These are phyloP conservation scores for Penicillium sp. DNA, from an alignment of 2,329 filamentous ascomycete species.

Conservation along the genomic window DNA sequence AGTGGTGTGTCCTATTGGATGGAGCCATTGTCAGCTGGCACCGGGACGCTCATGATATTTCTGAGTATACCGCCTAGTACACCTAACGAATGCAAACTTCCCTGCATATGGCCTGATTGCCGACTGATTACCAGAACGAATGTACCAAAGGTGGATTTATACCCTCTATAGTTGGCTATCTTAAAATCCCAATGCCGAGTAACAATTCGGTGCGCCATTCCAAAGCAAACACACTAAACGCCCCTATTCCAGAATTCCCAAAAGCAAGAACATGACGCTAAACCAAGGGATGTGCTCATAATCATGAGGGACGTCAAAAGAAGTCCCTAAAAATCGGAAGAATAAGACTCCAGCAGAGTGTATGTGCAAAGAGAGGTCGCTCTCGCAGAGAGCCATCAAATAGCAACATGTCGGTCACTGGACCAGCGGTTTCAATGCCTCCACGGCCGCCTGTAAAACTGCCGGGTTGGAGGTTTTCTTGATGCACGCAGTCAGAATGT, in stretches of 20 bases:
- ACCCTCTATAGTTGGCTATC: slow-evolving; percentile 7
- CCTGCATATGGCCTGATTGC: too few species aligned
- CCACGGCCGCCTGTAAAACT: slow-evolving; percentile 66
- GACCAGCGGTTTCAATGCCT: slow-evolving; percentile 66
- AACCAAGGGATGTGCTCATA: slow-evolving; percentile 19
- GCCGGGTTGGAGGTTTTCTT: slow-evolving; percentile 64
- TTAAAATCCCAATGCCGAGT: slow-evolving; percentile 1
- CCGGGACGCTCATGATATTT: too few species aligned
- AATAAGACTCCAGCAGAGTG: slow-evolving; percentile 3
- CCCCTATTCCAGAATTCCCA: background rate
- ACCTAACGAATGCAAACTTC: too few species aligned
- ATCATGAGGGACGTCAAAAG: slow-evolving; percentile 9
- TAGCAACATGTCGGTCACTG: slow-evolving; percentile 27
- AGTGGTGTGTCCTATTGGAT: too few species aligned
- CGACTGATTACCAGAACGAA: background rate
- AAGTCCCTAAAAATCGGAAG: slow-evolving; percentile 4
- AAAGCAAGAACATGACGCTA: slow-evolving; percentile 12
- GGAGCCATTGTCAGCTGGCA: too few species aligned
- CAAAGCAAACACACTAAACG: background rate
- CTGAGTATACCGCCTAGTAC: too few species aligned
- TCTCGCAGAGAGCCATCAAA: slow-evolving; percentile 2
- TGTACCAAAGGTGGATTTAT: background rate
- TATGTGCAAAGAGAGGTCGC: background rate
- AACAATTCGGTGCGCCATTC: slow-evolving; percentile 3
- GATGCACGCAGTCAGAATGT: slow-evolving; percentile 64